A percentile compares a stretch with the other conserved stretches of the same genome.
Evolutionary conservation across 805 yeast species (phyloP).

Genomic region (Hanseniaspora meyeri): DNA sequence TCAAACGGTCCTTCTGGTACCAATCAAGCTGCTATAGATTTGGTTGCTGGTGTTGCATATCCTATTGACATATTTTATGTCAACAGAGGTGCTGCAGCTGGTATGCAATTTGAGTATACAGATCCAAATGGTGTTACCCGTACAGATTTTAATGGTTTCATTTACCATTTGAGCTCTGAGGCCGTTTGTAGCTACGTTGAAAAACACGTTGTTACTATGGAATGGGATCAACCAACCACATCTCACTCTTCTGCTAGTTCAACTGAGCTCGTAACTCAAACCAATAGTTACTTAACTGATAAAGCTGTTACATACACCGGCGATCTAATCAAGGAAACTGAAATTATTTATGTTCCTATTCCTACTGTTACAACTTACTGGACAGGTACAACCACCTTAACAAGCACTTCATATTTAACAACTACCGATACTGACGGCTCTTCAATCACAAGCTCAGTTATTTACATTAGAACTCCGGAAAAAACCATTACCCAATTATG

Average conservation of each 20-base stretch:
- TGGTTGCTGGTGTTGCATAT: conserved; percentile 22
- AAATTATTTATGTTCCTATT: background rate
- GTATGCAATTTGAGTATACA: conserved; percentile 15
- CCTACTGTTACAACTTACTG: background rate
- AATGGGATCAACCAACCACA: background rate
- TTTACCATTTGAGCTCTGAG: background rate
- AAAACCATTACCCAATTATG: too few relatives aligned
- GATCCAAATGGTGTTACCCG: conserved; percentile 19
- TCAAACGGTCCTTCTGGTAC: background rate
- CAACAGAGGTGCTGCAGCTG: conserved; percentile 18
- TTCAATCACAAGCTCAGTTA: background rate
- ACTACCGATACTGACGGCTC: background rate
- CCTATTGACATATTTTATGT: conserved; percentile 23
- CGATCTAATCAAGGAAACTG: too few relatives aligned
- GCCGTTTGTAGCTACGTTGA: background rate
- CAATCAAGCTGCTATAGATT: conserved; percentile 14
- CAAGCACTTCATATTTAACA: background rate
- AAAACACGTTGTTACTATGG: background rate
- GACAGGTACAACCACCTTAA: background rate
- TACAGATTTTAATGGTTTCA: background rate
- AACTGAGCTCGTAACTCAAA: background rate
- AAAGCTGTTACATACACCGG: background rate
- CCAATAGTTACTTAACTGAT: background rate
- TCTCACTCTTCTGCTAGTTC: background rate
- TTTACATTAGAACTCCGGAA: background rate